Conservation (phyloP, 2,329 filamentous ascomycete genomes). For the Cercospora janseana region DNA sequence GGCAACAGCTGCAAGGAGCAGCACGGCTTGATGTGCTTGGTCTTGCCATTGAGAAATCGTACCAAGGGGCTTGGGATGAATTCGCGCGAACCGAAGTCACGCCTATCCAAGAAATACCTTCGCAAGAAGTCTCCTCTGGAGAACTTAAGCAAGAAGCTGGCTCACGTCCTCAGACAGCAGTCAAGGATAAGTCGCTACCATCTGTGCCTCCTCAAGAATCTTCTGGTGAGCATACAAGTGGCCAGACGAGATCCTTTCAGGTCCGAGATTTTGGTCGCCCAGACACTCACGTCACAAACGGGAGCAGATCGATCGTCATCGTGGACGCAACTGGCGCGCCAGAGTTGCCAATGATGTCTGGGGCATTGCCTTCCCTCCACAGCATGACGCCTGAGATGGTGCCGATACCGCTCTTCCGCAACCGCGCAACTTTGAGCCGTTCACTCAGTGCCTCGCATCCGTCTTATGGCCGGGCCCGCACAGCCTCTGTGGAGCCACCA, state of each 20-base stretch:
- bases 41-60: conserved; percentile 44
- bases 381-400: conserved; percentile 31
- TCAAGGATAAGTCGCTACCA: conserved; percentile 13
- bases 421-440: conserved; percentile 9
- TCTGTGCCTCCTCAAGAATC: conserved; percentile 4
- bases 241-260: conserved; percentile 17
- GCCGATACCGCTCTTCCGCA: conserved; percentile 29
- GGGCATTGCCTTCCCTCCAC: conserved; percentile 30
- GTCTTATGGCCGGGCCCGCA: conserved; percentile 14
- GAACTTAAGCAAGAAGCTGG: conserved; percentile 7
- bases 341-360: conserved; percentile 26
- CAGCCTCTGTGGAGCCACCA: conserved; percentile 8
- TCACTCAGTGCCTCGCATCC: background rate
- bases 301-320: conserved; percentile 90
- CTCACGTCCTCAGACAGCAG: conserved; percentile 19
- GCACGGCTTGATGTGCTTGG: conserved; percentile 63
- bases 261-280: conserved; percentile 23
- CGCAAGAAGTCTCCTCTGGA: conserved; percentile 6
- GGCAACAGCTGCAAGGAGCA: conserved; percentile 32
- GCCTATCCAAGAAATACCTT: conserved; percentile 9
- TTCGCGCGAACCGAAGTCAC: conserved; percentile 12
- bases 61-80: conserved; percentile 27
- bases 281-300: conserved; percentile 63
- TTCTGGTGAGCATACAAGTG: background rate
- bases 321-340: conserved; percentile 67